A percentile compares a stretch with the other conserved stretches of the same genome.
phyloP scores from a whole-genome alignment of 345 rosid species.

The Linum usitatissimum region DNA sequence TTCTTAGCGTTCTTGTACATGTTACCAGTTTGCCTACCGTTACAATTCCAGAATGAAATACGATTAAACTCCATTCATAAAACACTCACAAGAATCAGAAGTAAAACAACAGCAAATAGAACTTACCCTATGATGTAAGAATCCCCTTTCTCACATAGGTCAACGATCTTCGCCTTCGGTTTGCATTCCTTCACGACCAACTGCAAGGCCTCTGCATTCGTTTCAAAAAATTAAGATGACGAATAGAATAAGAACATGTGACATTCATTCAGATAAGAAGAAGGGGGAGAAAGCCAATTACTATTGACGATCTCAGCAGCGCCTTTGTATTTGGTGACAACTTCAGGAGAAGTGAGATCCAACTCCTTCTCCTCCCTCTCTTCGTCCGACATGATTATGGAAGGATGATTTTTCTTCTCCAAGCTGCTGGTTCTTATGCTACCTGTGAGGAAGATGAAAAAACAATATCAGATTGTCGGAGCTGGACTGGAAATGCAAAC shows the following conservation, averaged over 20 bases:
- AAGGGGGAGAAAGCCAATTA: conserved; percentile 16
- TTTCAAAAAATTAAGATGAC: not conserved
- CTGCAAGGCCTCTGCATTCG: conserved; percentile 69
- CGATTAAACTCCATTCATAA: conserved; percentile 1
- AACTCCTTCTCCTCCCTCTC: conserved; percentile 96
- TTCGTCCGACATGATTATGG: conserved; percentile 80
- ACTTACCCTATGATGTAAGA: conserved; percentile 79
- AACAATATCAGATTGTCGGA: no score
- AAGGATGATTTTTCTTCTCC: no score
- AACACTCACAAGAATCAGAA: not conserved
- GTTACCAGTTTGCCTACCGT: conserved; percentile 60
- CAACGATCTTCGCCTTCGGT: conserved; percentile 77
- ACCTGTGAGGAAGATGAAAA: no score
- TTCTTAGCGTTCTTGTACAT: conserved; percentile 92
- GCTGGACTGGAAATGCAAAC: no score
- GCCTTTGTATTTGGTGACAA: conserved; percentile 86
- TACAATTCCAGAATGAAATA: not conserved
- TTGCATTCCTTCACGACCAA: conserved; percentile 66
- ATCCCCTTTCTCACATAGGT: conserved; percentile 84
- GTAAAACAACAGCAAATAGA: not conserved
- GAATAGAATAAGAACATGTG: not conserved
- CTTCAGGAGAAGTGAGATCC: conserved; percentile 89
- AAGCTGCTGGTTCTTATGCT: no score
- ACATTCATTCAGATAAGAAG: not conserved
- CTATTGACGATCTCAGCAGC: conserved; percentile 97